Evolutionary conservation across 371 early-diverging fungal genomes (phyloP).

Genomic region (Mortierella sp.): DNA sequence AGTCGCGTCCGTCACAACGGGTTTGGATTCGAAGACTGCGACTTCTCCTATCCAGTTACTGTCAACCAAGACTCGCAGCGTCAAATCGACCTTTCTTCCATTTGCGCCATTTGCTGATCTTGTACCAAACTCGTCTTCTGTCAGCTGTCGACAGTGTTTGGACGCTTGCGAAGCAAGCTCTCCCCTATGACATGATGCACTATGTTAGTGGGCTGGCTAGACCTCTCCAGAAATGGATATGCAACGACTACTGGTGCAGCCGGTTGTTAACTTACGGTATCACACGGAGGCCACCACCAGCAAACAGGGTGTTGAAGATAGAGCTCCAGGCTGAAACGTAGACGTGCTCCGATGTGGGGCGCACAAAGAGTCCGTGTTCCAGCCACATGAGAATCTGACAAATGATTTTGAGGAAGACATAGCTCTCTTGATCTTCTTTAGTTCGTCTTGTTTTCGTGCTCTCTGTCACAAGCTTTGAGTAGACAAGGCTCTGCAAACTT

Average conservation of each 20-base stretch:
- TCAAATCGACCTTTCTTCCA: conserved; percentile 2
- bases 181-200: no score
- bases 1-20: not conserved
- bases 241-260: not conserved
- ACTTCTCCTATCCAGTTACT: not conserved
- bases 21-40: not conserved
- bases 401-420: not conserved
- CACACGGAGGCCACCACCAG: not conserved
- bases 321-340: conserved; percentile 16
- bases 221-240: no score
- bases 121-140: not conserved
- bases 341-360: no score
- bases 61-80: not conserved
- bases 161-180: not conserved
- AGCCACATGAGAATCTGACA: conserved; percentile 4
- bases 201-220: no score
- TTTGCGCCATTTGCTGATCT: not conserved
- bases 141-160: not conserved
- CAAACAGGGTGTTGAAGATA: conserved; percentile 6
- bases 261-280: conserved; percentile 7
- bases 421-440: not conserved
- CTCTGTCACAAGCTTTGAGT: not conserved
- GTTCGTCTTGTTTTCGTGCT: not conserved
- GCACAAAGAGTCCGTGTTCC: not conserved
- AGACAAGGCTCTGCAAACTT: no score